phyloP scores from a whole-genome alignment of 2,329 filamentous ascomycete genomes.

The Hymenoscyphus infarciens region DNA sequence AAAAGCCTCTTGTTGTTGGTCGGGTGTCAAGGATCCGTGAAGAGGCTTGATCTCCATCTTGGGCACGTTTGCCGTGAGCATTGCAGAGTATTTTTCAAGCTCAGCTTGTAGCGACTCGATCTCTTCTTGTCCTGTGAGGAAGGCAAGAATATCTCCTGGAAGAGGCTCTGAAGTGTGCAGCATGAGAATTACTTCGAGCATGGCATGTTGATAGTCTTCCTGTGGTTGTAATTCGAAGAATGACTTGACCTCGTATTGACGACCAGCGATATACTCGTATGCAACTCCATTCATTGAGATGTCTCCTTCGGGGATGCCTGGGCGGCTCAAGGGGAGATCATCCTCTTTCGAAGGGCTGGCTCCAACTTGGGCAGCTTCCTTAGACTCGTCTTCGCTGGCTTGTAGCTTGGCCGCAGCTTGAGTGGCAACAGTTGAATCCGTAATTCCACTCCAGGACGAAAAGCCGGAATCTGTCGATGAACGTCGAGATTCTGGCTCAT shows the following conservation, averaged over 20 bases:
- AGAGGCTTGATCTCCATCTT: conserved; percentile 72
- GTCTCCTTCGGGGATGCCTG: conserved; percentile 14
- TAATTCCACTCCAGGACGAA: conserved; percentile 28
- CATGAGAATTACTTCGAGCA: conserved; percentile 78
- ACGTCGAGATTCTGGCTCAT: conserved; percentile 13
- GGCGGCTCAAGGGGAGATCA: neutral
- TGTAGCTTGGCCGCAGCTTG: conserved; percentile 13
- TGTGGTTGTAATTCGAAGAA: conserved; percentile 71
- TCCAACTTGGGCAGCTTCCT: neutral
- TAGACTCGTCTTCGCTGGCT: neutral
- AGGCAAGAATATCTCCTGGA: conserved; percentile 91
- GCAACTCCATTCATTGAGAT: conserved; percentile 29
- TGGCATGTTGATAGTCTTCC: conserved; percentile 75
- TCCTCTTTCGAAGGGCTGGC: neutral
- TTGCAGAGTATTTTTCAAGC: conserved; percentile 73
- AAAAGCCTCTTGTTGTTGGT: conserved; percentile 84
- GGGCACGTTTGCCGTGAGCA: conserved; percentile 71
- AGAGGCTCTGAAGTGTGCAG: conserved; percentile 84
- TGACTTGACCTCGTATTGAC: conserved; percentile 80
- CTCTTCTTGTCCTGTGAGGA: conserved; percentile 88
- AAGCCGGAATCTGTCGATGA: conserved; percentile 19
- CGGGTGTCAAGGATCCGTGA: conserved; percentile 85
- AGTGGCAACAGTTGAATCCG: conserved; percentile 12
- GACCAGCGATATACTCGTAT: conserved; percentile 67
- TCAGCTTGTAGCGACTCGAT: conserved; percentile 79